Conservation (phyloP, 1,284 basidiomycete species). For the Tilletia indica region DNA sequence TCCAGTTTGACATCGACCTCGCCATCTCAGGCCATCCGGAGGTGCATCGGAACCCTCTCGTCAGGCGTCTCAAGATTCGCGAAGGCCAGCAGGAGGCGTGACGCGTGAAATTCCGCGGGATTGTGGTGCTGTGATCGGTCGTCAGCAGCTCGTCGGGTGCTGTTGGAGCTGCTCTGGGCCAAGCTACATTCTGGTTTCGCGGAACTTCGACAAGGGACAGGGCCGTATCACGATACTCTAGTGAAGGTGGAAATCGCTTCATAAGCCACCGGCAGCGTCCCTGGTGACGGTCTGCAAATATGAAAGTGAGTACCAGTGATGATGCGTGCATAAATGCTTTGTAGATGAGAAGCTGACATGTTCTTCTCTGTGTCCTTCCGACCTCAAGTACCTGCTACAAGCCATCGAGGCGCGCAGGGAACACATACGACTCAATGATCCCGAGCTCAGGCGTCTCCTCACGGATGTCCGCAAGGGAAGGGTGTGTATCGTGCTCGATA, state of each 20-base stretch:
- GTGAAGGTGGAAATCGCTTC: too few relatives aligned
- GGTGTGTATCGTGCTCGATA: conserved; percentile 24
- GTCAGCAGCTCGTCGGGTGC: too few relatives aligned
- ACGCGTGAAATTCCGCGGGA: too few relatives aligned
- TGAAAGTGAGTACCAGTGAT: background rate
- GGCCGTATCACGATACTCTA: too few relatives aligned
- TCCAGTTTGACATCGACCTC: background rate
- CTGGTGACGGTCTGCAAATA: background rate
- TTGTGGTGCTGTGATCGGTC: too few relatives aligned
- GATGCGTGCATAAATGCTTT: background rate
- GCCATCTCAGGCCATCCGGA: background rate
- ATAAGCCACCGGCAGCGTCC: background rate
- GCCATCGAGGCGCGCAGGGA: conserved; percentile 51
- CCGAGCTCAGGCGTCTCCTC: conserved; percentile 47
- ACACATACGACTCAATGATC: conserved; percentile 42
- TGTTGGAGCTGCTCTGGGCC: too few relatives aligned
- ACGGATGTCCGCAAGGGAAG: conserved; percentile 46
- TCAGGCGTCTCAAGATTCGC: too few relatives aligned
- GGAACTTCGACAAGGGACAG: too few relatives aligned
- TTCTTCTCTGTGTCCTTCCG: background rate
- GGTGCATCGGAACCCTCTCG: background rate
- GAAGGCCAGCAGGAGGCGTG: too few relatives aligned
- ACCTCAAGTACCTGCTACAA: conserved; percentile 49
- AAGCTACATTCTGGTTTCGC: too few relatives aligned
- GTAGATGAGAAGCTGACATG: background rate